Evolutionary conservation across 768 basidiomycete genomes (phyloP), one percentile per base, ranked within the genome.

Genomic region (Amanita muscaria): DNA sequence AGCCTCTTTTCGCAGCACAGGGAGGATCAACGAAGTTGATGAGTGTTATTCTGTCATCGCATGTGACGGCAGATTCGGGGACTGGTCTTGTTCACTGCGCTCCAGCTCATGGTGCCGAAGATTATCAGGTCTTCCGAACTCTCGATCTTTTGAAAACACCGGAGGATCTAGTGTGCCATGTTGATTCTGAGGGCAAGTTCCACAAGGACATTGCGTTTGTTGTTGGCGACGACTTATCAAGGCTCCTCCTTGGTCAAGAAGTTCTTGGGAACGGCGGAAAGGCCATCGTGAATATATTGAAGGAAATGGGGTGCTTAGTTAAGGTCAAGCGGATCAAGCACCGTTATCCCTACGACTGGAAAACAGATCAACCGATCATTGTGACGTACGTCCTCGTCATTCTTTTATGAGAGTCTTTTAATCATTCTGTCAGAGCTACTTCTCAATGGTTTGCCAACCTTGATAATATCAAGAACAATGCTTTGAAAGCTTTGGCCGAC

Each of bases 401-500:
- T 11, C 22, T 11, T 38, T 30, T 38, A 9, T 23, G 14, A 24
- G 7, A 19, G 22, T 18, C 10, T 11, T 16, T 31, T 27, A 12
- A 32, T 36, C 16, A 7, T 16, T 24, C 23, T 21, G 34, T 11
- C 35, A 19, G 89, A 12, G 88, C 92, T 0, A 97, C 93, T 2
- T 89, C 88, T 0, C 94, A 98, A 53, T 99, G 94, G 94, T 99
- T 99, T 57, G 91, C 93, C 3, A 88, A 94, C 57, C 65, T 98
- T 18, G 87, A 87, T 40, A 65, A 70, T 34, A 85, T 99, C 65
- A 96, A 96, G 57, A 72, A 75, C 1, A 61, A 72, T 39, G 91
- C 94, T 0, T 54, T 93, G 18, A 51, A 66, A 6, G 82, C 88
- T 0, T 70, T 97, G 9, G 59, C 77, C 36, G 60, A 68, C 1